Base-by-base conservation (phyloP, 768 basidiomycete species). In the Lyophyllum atratum region DNA sequence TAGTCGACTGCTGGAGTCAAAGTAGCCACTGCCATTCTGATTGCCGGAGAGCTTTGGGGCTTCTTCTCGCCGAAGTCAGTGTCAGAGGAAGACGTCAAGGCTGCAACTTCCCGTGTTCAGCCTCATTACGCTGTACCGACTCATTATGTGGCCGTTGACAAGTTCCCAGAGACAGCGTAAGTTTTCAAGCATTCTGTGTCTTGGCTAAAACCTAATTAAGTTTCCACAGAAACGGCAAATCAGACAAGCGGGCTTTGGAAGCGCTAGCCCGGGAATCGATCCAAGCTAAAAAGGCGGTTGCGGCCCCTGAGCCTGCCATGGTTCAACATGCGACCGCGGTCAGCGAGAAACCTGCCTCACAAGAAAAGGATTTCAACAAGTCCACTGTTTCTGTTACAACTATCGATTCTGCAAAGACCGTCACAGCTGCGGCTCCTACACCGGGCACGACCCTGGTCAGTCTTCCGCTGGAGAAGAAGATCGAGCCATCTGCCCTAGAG, bases 91-190 rank as follows among this genome's bases (percentile, higher is more conserved):
- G 71, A 70, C 22, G 79, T 84, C 28, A 72, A 69, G 55, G 68
- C 68, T 24, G 78, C 77, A 19, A 72, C 79, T 3, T 70, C 76
- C 19, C 75, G 79, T 59, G 69, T 81, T 6, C 81, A 83, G 62
- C 82, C 84, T 12, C 82, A 84, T 66, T 85, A 85, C 64, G 84
- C 83, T 9, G 79, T 85, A 10, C 83, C 84, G 7, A 74, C 77
- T 7, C 72, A 74, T 29, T 77, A 76, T 58, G 43, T 80, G 21
- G 63, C 69, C 10, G 66, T 85, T 55, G 74, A 74, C 22, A 69
- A 72, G 37, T 79, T 85, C 62, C 82, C 84, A 17, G 76, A 79
- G 59, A 86, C 85, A 21, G 60, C 74, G 81, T 82, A 66, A 56
- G 80, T 65, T 34, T 52, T 25, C 50, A 19, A 17, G 9, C 19